Percentiles rank a stretch among this genome's conserved stretches.
Conservation (phyloP, 2,329 filamentous ascomycete genomes). For the Lasiodiplodia gonubiensis region DNA sequence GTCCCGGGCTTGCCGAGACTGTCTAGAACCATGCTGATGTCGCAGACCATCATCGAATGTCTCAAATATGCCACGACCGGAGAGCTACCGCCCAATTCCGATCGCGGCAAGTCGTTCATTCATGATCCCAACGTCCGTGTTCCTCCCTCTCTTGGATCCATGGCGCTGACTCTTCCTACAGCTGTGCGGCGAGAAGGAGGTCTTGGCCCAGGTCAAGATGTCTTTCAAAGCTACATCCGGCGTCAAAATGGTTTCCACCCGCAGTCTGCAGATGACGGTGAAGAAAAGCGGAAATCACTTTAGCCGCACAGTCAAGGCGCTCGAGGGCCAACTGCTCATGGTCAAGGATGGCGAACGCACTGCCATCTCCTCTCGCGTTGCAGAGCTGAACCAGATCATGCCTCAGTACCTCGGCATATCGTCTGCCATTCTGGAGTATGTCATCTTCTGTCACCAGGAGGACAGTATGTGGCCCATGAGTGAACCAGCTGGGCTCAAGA, state of each 20-base stretch:
- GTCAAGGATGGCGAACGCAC: constrained; percentile 79
- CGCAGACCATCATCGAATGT: constrained; percentile 90
- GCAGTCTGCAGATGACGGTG: constrained; percentile 83
- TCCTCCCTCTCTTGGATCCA: background rate
- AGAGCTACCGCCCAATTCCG: constrained; percentile 87
- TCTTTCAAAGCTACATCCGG: constrained; percentile 81
- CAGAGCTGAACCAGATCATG: constrained; percentile 82
- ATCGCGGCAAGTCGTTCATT: constrained; percentile 87
- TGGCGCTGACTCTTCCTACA: constrained; percentile 39
- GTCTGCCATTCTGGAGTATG: constrained; percentile 85
- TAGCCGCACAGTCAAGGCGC: constrained; percentile 75
- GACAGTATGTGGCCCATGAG: constrained; percentile 97
- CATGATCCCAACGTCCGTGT: constrained; percentile 85
- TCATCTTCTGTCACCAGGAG: constrained; percentile 99
- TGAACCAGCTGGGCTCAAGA: constrained; percentile 83
- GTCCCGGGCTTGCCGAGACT: constrained; percentile 8
- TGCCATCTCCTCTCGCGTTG: constrained; percentile 77
- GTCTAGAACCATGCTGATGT: constrained; percentile 22
- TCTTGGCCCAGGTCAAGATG: constrained; percentile 89
- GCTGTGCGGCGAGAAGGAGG: constrained; percentile 84
- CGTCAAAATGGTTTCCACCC: constrained; percentile 79
- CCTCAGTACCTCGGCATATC: constrained; percentile 88
- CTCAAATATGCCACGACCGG: constrained; percentile 98
- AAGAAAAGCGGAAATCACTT: constrained; percentile 66
- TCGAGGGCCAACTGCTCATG: constrained; percentile 80